Conservation (phyloP, 2,329 filamentous ascomycete genomes). For the Penicillium sp. region DNA sequence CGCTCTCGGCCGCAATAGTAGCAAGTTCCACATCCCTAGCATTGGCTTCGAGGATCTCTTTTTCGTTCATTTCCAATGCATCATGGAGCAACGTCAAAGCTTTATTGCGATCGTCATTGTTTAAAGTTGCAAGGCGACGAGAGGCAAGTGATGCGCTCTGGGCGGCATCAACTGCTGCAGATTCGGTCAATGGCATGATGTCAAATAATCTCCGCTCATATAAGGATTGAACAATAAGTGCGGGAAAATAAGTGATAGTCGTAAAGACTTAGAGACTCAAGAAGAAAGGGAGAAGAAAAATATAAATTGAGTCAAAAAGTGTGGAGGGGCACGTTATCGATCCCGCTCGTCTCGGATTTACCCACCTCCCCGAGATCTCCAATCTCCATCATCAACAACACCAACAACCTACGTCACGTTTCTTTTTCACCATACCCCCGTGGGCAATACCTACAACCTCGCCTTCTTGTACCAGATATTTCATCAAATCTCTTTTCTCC, state of each 20-base stretch:
- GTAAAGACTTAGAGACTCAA: neutral
- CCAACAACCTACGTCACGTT: neutral
- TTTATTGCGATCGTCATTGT: constrained; percentile 73
- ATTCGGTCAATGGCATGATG: constrained; percentile 87
- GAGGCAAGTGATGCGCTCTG: constrained; percentile 77
- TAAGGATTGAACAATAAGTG: neutral
- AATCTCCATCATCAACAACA: neutral
- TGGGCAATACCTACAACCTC: neutral
- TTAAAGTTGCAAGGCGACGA: constrained; percentile 76
- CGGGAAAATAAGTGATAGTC: neutral
- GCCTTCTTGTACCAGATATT: neutral
- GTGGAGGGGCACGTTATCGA: constrained; percentile 11
- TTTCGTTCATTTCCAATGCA: constrained; percentile 68
- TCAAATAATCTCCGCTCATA: neutral
- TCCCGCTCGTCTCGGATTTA: constrained; percentile 3
- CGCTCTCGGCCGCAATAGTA: constrained; percentile 69
- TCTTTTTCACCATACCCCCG: neutral
- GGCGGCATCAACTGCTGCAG: constrained; percentile 74
- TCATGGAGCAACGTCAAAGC: constrained; percentile 80
- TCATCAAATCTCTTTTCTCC: neutral
- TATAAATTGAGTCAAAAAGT: constrained; percentile 2
- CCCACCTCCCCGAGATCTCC: neutral
- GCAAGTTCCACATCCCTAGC: constrained; percentile 76
- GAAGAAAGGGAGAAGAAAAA: neutral
- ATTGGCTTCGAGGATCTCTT: constrained; percentile 83